A percentile compares a stretch with the other conserved stretches of the same genome.
These are phyloP conservation scores for Phyllosticta paracitricarpa DNA, from an alignment of 2,329 filamentous ascomycete species.

Conservation along the genomic window DNA sequence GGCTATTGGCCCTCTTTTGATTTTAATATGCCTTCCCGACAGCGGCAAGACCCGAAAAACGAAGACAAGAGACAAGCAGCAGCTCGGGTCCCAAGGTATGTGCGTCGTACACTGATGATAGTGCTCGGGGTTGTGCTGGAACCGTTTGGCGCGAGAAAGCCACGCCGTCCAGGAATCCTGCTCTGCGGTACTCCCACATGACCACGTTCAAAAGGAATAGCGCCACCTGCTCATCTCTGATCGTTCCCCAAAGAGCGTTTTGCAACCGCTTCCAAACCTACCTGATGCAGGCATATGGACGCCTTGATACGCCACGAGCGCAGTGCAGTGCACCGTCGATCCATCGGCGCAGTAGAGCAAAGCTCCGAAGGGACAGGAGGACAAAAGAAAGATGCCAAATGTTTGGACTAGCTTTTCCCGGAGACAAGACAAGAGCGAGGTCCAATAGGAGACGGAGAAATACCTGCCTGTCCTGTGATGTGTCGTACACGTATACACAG, in stretches of 20 bases:
- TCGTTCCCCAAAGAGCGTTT: background rate
- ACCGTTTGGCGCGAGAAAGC: background rate
- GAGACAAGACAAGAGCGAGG: background rate
- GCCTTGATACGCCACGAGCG: background rate
- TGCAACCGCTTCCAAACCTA: background rate
- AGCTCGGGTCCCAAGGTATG: background rate
- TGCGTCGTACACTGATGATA: background rate
- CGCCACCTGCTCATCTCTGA: background rate
- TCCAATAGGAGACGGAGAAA: background rate
- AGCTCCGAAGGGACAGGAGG: background rate
- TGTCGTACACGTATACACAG: background rate
- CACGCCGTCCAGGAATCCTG: background rate
- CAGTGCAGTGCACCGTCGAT: background rate
- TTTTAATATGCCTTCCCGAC: background rate
- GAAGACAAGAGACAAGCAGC: background rate
- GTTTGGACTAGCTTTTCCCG: background rate
- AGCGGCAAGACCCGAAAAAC: background rate
- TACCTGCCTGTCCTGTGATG: background rate
- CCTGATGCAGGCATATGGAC: background rate
- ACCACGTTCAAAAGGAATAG: background rate
- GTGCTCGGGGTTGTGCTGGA: background rate
- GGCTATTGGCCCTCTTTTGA: background rate
- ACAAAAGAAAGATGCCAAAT: background rate
- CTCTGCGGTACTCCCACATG: background rate
- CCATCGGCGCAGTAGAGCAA: background rate